Evolutionary conservation across 768 basidiomycete genomes (phyloP), one percentile per base, ranked within the genome.

Genomic region (Tulasnella calospora): DNA sequence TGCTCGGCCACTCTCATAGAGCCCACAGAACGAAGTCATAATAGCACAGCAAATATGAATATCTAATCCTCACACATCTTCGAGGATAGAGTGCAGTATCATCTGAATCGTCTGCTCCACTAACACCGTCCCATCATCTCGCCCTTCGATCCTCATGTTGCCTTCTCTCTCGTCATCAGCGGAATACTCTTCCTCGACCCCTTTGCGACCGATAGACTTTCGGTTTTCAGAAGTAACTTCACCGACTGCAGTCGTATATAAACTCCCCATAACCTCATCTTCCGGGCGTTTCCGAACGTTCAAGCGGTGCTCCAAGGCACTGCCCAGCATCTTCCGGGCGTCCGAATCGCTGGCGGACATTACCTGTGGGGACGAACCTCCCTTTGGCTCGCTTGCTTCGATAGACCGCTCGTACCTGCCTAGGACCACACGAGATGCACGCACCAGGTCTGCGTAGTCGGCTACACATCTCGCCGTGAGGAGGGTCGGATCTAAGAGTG

Each of bases 291-390:
- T 88, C 47, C 92, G 87, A 77, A 93, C 88, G 73, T 91, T 86
- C 79, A 95, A 82, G 15, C 94, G 90, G 84, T 95, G 94, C 9
- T 91, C 90, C 40, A 94, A 87, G 0, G 91, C 89, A 30, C 92
- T 85, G 46, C 92, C 92, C 80, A 92, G 88, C 38, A 93, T 89
- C 79, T 92, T 87, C 77, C 91, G 91, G 80, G 93, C 87, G 81
- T 94, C 92, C 78, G 90, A 90, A 83, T 93, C 92, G 7, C 91
- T 91, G 5, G 92, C 89, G 78, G 92, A 91, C 80, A 91, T 67
- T 30, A 51, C 30, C 46, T 36, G 40, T 19, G 55, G 40, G 23
- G 41, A 15, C 33, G 67, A 67, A 0, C 81, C 67, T 81, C 36
- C 81, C 81, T 73, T 82, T 81, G 33, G 83, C 83, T 73, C 81